Evolutionary conservation across 768 basidiomycete genomes (phyloP).

Genomic region (Termitomyces sp.): DNA sequence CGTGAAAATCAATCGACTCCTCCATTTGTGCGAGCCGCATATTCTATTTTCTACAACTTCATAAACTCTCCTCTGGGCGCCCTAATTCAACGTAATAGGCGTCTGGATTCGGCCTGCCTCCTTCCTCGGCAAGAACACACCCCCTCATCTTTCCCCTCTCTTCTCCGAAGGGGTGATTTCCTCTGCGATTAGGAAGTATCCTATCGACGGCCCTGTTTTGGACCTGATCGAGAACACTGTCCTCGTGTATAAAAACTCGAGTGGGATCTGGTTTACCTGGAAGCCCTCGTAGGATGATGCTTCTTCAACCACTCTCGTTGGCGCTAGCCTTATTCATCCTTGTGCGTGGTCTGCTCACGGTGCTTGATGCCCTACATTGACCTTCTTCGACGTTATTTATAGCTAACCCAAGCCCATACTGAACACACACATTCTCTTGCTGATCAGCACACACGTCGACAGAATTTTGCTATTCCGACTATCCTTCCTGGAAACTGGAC

Average conservation of each 20-base stretch:
- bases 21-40: conserved; percentile 16
- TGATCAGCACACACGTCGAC: conserved; percentile 21
- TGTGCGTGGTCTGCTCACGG: conserved; percentile 25
- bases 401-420: conserved; percentile 22
- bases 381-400: not conserved
- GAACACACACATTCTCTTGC: conserved; percentile 22
- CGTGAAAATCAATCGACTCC: conserved; percentile 9
- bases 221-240: conserved; percentile 23
- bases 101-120: conserved; percentile 13
- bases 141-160: conserved; percentile 7
- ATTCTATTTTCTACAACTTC: not conserved
- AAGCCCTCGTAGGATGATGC: conserved; percentile 25
- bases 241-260: conserved; percentile 23
- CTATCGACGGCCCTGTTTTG: conserved; percentile 21
- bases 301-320: conserved; percentile 26
- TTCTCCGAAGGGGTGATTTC: conserved; percentile 16
- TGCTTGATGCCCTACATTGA: conserved; percentile 5
- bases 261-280: conserved; percentile 10
- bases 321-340: conserved; percentile 32
- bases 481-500: conserved; percentile 53
- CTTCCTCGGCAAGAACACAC: conserved; percentile 17
- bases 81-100: conserved; percentile 21
- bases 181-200: conserved; percentile 17
- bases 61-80: not conserved
- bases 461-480: conserved; percentile 26